Evolutionary conservation across 148 eudicot genomes (phyloP), one percentile per base, ranked within the genome.

Genomic region (Amaranthus palmeri): DNA sequence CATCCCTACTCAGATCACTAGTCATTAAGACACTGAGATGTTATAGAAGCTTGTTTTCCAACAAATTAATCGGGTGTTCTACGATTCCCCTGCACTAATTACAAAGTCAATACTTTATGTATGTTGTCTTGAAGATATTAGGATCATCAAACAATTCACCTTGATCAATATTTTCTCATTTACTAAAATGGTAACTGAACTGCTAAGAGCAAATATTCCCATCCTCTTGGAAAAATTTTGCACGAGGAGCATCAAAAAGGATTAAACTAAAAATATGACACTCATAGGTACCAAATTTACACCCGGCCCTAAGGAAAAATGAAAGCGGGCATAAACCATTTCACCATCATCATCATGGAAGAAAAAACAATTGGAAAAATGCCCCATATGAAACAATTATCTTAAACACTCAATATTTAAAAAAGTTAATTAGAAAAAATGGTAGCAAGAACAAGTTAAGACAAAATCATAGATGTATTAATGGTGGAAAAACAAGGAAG

Each of bases 11-110:
- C 60, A 72, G 85, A 96, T 88, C 68, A 92, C 97, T 96, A 92
- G 83, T 96, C 97, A 88, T 92, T 92, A 53, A 92, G 91, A 76
- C 91, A 86, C 73, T 90, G 96, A 51, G 93, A 92, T 59, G 93
- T 92, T 72, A 92, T 84, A 54, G 90, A 78, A 72, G 97, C 97
- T 86, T 92, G 96, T 80, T 90, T 92, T 63, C 97, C 97, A 56
- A 92, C 96, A 84, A 90, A 83, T 72, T 90, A 90, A 75, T 90
- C 93, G 4, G 97, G 91, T 11, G 97, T 92, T 82, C 97, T 87
- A 83, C 84, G 75, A 76, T 92, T 92, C 70, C 96, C 97, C 97
- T 92, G 87, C 83, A 86, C 40, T 46, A 68, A 66, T 72, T 50
- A 44, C 12, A n/a, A 7, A 10, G 11, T 67, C 67, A 51, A 50